A percentile compares a stretch with the other conserved stretches of the same genome.
Evolutionary conservation across 2,329 filamentous ascomycete genomes (phyloP).

Genomic region (Calycina herbarum): DNA sequence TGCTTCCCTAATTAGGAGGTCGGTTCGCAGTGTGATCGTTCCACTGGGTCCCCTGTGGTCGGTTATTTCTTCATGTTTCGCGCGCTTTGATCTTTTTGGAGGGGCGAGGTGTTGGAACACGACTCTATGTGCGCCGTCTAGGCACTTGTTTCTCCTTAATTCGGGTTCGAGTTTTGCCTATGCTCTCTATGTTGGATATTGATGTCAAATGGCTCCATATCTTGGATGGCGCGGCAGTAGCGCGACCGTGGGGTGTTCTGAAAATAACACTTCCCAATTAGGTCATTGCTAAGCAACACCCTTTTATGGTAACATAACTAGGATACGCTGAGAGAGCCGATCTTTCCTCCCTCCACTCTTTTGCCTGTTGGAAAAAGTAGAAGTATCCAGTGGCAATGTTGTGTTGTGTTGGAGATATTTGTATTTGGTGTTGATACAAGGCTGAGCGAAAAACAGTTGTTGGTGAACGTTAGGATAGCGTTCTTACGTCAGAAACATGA

Average conservation of each 20-base stretch:
- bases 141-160: neutral
- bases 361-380: neutral
- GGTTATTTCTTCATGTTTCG: neutral
- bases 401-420: neutral
- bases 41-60: neutral
- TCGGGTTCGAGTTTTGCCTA: neutral
- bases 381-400: neutral
- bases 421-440: neutral
- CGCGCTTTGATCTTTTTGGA: neutral
- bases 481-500: constrained; percentile 8
- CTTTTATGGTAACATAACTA: neutral
- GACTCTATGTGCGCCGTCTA: neutral
- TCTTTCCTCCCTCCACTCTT: neutral
- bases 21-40: neutral
- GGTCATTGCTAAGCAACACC: neutral
- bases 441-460: neutral
- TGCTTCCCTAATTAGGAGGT: neutral
- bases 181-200: neutral
- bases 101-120: neutral
- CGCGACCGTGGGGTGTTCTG: neutral
- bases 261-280: neutral
- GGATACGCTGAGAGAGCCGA: neutral
- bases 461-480: constrained; percentile 7
- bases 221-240: neutral
- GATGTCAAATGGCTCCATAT: neutral